Base-by-base conservation (phyloP, 352 stramenopile species). In the Thraustochytrium sp. region DNA sequence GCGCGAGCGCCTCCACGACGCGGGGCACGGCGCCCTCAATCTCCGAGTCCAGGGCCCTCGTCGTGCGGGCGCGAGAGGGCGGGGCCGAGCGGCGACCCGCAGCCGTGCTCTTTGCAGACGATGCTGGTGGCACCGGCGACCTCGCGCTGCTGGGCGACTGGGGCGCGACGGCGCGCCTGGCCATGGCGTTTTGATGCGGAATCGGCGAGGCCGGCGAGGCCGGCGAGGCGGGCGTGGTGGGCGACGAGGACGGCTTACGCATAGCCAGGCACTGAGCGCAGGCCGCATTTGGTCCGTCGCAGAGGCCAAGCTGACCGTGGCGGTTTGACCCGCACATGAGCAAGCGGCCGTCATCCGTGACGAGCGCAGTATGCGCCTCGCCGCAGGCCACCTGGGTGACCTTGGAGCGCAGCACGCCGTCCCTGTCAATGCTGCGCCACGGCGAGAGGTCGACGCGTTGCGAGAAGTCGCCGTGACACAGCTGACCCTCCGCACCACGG, bases 271-370 rank as follows among this genome's bases (percentile, higher is more conserved):
- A 80, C 18, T 80, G 26, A 4, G 9, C 1, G 53, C 68, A 80
- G 3, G 42, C 68, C 3, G 68, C 44, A 2, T 42, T 68, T 4
- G 21, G 44, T 11, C 68, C 68, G 23, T 80, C 64, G 31, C 64
- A 77, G n/a, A 77, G 38, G 18, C 64, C 64, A 34, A 77, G 64
- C 36, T 77, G 64, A 26, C 64, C 64, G 4, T 74, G 11, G 9
- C 11, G 42, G 29, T 77, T 77, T 21, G 64, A 77, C 11, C 64
- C 64, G 64, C 68, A 80, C 68, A 80, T 68, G 26, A 80, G 51
- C 38, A 80, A 26, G 23, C 68, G 68, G 46, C 68, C 68, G 40
- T 80, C 68, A 34, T 80, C 68, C 16, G 68, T 80, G 68, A 80
- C 51, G 8, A 80, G 53, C 26, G 68, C 68, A 68, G 68, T 68